Evolutionary conservation across 2,329 filamentous ascomycete species (phyloP), one percentile per base, ranked within the genome.

Genomic region (Alternaria longipes): DNA sequence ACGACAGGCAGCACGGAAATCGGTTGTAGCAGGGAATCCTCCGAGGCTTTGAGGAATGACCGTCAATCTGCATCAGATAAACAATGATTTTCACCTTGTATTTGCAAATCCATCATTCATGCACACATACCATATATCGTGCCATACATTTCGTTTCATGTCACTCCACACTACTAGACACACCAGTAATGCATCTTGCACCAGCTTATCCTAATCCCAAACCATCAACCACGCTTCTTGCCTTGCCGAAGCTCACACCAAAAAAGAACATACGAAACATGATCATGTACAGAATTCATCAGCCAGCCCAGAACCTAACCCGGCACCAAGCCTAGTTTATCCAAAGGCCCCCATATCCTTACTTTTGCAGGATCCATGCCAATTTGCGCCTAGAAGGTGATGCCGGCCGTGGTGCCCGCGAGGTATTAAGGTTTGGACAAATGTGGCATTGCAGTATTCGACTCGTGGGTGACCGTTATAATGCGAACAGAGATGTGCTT

Each of bases 181-280:
- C 30, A 12, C 5, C 30, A 50, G 14, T 38, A 16, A 28, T 24
- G 32, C 46, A 38, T 50, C 46, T 50, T 38, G 14, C 16, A 42
- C 32, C 14, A 26, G 9, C 30, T n/a, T 9, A 38, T 34, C 30
- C 14, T 36, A 14, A 50, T 50, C 8, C 46, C 46, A 34, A 24
- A 34, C 18, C 30, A 49, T 49, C 12, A 32, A 11, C 14, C 8
- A 38, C 20, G 8, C 30, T 36, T 50, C 46, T 36, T 50, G 32
- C 46, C 30, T 32, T 50, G 30, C 46, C 32, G 46, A 50, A 50
- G 46, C 46, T 32, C 14, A 41, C 46, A 50, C 46, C 32, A 36
- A 50, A 50, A 38, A 7, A 36, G 34, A 50, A 50, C 46, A 38
- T 50, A 50, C 32, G 46, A 50, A 50, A 50, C 46, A 38, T 38